Conservation (phyloP, 2,329 filamentous ascomycete species). For the Hymenoscyphus linearis region DNA sequence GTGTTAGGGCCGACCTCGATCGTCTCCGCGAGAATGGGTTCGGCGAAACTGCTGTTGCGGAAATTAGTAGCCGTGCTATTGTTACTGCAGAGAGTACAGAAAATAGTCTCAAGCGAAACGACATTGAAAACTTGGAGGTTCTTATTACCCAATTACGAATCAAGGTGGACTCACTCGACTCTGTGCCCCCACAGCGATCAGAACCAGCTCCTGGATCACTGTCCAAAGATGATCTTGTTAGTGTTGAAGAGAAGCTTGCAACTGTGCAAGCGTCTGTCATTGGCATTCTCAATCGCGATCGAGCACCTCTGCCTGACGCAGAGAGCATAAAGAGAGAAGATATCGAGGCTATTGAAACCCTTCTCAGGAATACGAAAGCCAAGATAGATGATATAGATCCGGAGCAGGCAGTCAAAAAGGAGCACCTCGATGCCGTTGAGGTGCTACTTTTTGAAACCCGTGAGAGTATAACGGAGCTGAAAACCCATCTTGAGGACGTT, state of each 20-base stretch:
- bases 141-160: constrained; percentile 76
- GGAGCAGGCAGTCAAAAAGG: constrained; percentile 63
- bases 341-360: constrained; percentile 82
- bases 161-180: constrained; percentile 76
- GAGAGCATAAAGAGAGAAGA: constrained; percentile 72
- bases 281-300: constrained; percentile 41
- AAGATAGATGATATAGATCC: constrained; percentile 79
- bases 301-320: constrained; percentile 15
- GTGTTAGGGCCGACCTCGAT: constrained; percentile 73
- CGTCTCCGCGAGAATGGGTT: constrained; percentile 56
- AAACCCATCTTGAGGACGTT: constrained; percentile 61
- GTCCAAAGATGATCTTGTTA: constrained; percentile 49
- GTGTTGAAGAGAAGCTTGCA: constrained; percentile 49
- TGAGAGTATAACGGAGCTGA: constrained; percentile 62
- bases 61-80: constrained; percentile 38
- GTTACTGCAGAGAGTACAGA: constrained; percentile 42
- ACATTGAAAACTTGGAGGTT: constrained; percentile 80
- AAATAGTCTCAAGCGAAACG: constrained; percentile 58
- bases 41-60: constrained; percentile 45
- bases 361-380: constrained; percentile 83
- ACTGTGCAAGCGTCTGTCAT: constrained; percentile 55
- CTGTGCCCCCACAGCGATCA: constrained; percentile 41
- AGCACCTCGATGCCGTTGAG: constrained; percentile 49
- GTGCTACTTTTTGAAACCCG: constrained; percentile 69
- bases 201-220: constrained; percentile 37